phyloP scores from a whole-genome alignment of 805 yeast species.

The Kuraishia molischiana region DNA sequence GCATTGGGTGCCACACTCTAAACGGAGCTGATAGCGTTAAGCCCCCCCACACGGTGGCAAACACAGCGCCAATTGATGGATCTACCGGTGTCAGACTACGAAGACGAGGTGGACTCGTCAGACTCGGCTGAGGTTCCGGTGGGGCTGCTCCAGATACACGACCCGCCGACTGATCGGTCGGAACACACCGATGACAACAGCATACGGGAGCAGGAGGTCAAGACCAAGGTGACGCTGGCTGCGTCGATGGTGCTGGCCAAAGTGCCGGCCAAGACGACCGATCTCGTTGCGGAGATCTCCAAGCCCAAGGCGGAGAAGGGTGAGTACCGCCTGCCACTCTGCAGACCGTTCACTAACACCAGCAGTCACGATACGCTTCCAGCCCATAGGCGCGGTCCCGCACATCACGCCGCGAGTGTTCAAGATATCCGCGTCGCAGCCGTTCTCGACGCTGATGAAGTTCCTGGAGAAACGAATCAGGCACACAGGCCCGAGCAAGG shows the following conservation, averaged over 20 bases:
- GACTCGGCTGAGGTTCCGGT: neutral
- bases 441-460: conserved; percentile 32
- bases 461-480: conserved; percentile 33
- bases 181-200: neutral
- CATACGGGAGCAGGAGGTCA: conserved; percentile 7
- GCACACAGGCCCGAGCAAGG: conserved; percentile 1
- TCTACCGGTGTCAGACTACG: conserved; percentile 10
- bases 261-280: conserved; percentile 13
- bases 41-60: too few relatives aligned
- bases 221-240: conserved; percentile 18
- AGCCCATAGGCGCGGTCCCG: conserved; percentile 50
- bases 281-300: conserved; percentile 7
- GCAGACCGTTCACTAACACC: conserved; percentile 10
- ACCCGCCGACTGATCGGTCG: neutral
- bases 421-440: conserved; percentile 36
- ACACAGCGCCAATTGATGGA: too few relatives aligned
- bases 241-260: conserved; percentile 16
- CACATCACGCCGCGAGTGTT: conserved; percentile 39
- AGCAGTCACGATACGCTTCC: conserved; percentile 38
- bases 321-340: conserved; percentile 6
- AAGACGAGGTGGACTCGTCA: conserved; percentile 5
- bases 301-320: conserved; percentile 6
- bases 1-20: too few relatives aligned
- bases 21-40: too few relatives aligned
- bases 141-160: neutral